Conservation (phyloP, 2,329 filamentous ascomycete species). For the Pseudogymnoascus sp. region DNA sequence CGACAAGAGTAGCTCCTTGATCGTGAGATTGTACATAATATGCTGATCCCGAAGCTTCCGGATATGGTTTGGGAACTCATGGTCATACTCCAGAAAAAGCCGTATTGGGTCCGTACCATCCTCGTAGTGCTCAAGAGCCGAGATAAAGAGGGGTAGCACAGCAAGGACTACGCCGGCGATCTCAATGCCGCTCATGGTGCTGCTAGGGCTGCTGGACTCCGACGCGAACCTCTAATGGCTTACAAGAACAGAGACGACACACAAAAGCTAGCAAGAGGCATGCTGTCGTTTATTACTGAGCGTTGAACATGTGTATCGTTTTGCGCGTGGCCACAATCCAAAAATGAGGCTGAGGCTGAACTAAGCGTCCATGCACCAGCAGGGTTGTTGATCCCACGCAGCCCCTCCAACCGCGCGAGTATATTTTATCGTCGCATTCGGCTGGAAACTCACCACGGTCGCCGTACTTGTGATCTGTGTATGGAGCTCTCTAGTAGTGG, state of each 20-base stretch:
- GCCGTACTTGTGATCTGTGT: neutral
- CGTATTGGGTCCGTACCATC: neutral
- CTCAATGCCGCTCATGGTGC: conserved; percentile 5
- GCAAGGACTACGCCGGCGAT: conserved; percentile 1
- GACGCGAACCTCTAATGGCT: neutral
- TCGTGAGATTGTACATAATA: neutral
- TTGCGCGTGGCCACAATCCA: neutral
- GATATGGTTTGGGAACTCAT: neutral
- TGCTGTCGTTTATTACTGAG: neutral
- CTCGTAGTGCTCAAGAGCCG: conserved; percentile 6
- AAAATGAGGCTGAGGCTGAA: conserved; percentile 2
- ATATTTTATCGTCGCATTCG: neutral
- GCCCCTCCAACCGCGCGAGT: neutral
- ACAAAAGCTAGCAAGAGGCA: neutral
- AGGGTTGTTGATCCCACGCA: neutral
- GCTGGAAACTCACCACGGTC: neutral
- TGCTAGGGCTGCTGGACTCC: neutral
- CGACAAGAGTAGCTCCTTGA: neutral
- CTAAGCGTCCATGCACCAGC: neutral
- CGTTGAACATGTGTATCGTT: neutral
- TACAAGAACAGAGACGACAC: neutral
- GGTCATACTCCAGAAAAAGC: neutral
- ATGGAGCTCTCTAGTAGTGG: neutral
- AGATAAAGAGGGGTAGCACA: conserved; percentile 7
- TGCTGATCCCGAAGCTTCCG: neutral